Evolutionary conservation across 1,284 basidiomycete genomes (phyloP), one percentile per base, ranked within the genome.

Genomic region (Clitocybe nebularis): DNA sequence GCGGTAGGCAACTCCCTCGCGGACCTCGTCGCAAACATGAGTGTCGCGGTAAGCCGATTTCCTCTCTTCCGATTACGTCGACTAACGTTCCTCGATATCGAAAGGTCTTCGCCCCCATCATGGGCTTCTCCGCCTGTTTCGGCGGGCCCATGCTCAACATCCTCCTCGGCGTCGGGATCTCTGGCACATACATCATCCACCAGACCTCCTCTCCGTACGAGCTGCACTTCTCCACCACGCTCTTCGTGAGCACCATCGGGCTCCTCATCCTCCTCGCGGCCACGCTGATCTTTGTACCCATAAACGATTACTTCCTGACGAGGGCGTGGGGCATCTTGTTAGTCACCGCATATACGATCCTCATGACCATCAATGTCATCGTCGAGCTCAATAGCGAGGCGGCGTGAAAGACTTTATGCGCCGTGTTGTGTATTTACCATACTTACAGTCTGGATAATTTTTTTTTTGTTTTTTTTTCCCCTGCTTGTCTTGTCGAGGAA

Each of bases 61-160:
- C 11, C 26, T 37, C 11, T 36, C 28, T 21, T 26, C 42, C 3
- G 10, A 17, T 39, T 10, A 29, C 13, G 52, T 22, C 49, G 36
- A 23, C 13, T 13, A 44, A 3, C 19, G n/a, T n/a, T n/a, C n/a
- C n/a, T 24, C 23, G 20, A 24, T 30, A 10, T 30, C 17, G 38
- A 2, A 29, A 84, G 81, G 82, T 83, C 21, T 89, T 88, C 56
- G 85, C 86, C 8, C 87, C 87, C 19, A 81, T 88, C 55, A 93
- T 93, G 90, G 91, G 84, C 14, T 92, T 95, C 64, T 89, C 90
- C 5, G 93, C 89, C 0, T 97, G 93, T 62, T 94, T 94, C 55
- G 92, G 91, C 38, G 88, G 91, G 1, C 93, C 93, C 0, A 93
- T 99, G 92, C 82, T 98, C 53, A 99, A 97, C 67, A 90, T 99